Base-by-base conservation (phyloP, 495 filamentous ascomycete species). In the Rhypophila decipiens region DNA sequence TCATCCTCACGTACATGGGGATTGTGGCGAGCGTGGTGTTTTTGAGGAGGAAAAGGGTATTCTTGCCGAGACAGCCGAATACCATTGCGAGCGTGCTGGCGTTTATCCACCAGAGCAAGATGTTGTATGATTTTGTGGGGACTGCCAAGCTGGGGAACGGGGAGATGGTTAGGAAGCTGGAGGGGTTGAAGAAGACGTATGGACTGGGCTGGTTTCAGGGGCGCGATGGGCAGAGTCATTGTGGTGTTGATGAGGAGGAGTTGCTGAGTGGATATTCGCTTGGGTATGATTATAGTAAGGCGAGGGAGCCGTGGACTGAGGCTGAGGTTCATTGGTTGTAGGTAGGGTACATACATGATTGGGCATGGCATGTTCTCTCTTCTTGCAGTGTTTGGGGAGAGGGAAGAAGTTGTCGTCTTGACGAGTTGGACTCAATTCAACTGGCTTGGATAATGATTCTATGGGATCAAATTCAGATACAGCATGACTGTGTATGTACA, bases 131-230 rank as follows among this genome's bases (percentile, higher is more conserved):
- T 48, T 88, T 88, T 53, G 78, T 82, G 1, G 78, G 76, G 21
- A 86, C 82, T 23, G 76, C 80, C 42, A 77, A 76, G 63, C 63
- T 82, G 50, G 71, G 68, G 33, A 78, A 77, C 24, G 61, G 65
- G 4, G 56, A 77, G 57, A 83, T 86, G 73, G 73, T 72, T 40
- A 45, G 60, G 24, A 64, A 71, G 50, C 66, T 88, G 22, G 74
- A 73, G 44, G 53, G 48, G 5, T 49, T 76, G 15, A 70, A 68
- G 12, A 85, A 85, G 69, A 79, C 67, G 36, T 88, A 87, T 58
- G 85, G 81, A 0, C 64, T 87, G 15, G 85, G 85, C 2, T 87
- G 85, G 84, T 87, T 86, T 53, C 63, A 64, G 13, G 85, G 85
- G 0, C 51, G 83, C 3, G 85, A 88, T 51, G 78, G 78, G 5